phyloP scores from a whole-genome alignment of 257 asterid species.

The Solanum habrochaites region DNA sequence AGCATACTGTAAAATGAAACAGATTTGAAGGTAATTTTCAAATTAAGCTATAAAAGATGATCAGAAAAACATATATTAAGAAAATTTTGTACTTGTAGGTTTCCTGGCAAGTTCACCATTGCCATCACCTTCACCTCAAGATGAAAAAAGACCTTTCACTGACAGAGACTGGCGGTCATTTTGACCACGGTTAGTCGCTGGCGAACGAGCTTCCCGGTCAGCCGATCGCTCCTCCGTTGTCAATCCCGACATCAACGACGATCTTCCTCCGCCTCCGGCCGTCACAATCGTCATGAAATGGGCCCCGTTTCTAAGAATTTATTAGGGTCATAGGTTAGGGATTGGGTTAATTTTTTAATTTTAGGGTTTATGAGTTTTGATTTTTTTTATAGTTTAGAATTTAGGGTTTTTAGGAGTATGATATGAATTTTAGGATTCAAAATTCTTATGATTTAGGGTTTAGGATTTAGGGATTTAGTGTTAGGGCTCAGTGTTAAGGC shows the following conservation, averaged over 20 bases:
- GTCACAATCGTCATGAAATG: conserved; percentile 44
- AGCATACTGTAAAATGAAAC: too few relatives aligned
- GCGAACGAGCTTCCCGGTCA: conserved; percentile 11
- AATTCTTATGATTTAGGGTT: too few relatives aligned
- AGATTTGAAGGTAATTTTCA: not conserved
- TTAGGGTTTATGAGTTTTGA: too few relatives aligned
- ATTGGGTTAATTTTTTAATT: too few relatives aligned
- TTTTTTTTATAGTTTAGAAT: too few relatives aligned
- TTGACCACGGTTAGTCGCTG: conserved; percentile 59
- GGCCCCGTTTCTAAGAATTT: too few relatives aligned
- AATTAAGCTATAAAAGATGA: not conserved
- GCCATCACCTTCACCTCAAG: conserved; percentile 34
- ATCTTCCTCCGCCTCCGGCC: conserved; percentile 7
- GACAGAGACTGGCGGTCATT: conserved; percentile 72
- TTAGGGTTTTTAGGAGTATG: too few relatives aligned
- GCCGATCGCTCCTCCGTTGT: conserved; percentile 11
- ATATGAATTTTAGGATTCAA: too few relatives aligned
- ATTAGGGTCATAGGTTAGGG: too few relatives aligned
- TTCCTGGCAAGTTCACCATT: conserved; percentile 24
- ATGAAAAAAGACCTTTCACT: conserved; percentile 25
- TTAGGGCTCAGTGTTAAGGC: too few relatives aligned
- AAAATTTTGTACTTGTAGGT: conserved; percentile 18
- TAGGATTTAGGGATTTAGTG: too few relatives aligned
- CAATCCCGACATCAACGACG: conserved; percentile 13
- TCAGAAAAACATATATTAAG: not conserved